Evolutionary conservation across 345 rosid genomes (phyloP), one percentile per base, ranked within the genome.

Genomic region (Salix purpurea): DNA sequence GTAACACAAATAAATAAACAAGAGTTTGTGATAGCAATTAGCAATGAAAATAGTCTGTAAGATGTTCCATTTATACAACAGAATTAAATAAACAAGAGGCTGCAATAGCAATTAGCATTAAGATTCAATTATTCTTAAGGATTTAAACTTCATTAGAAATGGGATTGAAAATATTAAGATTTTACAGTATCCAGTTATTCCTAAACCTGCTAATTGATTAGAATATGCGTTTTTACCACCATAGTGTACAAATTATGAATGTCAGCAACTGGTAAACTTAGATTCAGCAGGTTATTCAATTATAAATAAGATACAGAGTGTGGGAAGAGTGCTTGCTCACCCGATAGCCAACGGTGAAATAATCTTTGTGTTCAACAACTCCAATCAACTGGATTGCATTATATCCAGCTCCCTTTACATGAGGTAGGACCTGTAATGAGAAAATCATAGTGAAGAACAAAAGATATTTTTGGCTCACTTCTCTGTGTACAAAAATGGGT

Each of bases 351-450:
- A 87, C 92, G 71, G 94, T 91, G 80, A 87, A 91, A 79, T 95
- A 95, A 82, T 93, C 99, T 85, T 91, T 95, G 87, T 95, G 99
- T 89, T 95, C 99, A 71, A 89, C 85, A 61, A 90, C 88, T 75
- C 98, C 99, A 84, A 95, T 85, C 83, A 95, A 84, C 88, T 95
- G 97, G 80, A 95, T 87, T 76, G 93, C 99, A 83, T 91, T 95
- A 81, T 93, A 95, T 78, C 98, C 99, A 28, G 97, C 91, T 83
- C 83, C 85, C 80, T 91, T 95, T 76, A 91, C 87, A 85, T 93
- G 97, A 83, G 91, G 97, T 84, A 95, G 97, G 80, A 93, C 97
- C 99, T 95, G 84, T 36, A 69, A 74, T 58, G 39, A 70, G 52
- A 46, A 78, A 48, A 42, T 10, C 16, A 54, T 23, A 70, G 65